Evolutionary conservation across 2,329 filamentous ascomycete species (phyloP), one percentile per base, ranked within the genome.

Genomic region (Ceratocystis papillata): DNA sequence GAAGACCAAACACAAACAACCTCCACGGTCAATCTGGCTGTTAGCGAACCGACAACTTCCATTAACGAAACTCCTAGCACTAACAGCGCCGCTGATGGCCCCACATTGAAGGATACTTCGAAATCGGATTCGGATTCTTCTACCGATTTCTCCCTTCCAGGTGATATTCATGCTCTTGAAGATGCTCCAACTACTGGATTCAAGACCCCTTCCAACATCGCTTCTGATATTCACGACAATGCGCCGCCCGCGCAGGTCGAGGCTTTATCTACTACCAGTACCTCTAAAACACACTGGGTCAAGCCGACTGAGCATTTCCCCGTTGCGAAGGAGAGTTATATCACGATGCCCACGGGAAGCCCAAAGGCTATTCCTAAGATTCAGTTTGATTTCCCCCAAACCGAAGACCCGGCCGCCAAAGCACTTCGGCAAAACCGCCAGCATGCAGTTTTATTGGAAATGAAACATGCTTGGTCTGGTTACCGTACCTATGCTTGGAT

Each of bases 401-500:
- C 79, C 59, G 91, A 96, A 74, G 79, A 83, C 0, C 76, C 80
- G 6, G 76, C 78, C 10, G 81, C 79, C 33, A 86, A 83, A 71
- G 79, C 80, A 61, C 83, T 84, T 70, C 85, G 92, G 44, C 75
- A 86, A 68, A 75, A 82, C 63, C 86, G 89, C 67, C 81, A 88
- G 67, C 78, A 79, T 7, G 77, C 80, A 46, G 86, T 97, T 73
- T 90, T 86, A 73, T 79, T 82, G 5, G 87, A 91, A 67, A 89
- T 95, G 74, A 78, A 83, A 71, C 87, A 87, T 71, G 86, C 90
- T 0, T 97, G 94, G 93, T 76, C 79, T 3, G 90, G 89, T 45
- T 97, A 97, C 76, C 88, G 83, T 72, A 79, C 84, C 68, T 80
- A 86, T 71, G 93, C 92, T 10, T 94, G 89, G 84, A 83, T 86